A percentile compares a stretch with the other conserved stretches of the same genome.
phyloP scores from a whole-genome alignment of 768 basidiomycete genomes.

The Boletus pseudo-olivaceus region DNA sequence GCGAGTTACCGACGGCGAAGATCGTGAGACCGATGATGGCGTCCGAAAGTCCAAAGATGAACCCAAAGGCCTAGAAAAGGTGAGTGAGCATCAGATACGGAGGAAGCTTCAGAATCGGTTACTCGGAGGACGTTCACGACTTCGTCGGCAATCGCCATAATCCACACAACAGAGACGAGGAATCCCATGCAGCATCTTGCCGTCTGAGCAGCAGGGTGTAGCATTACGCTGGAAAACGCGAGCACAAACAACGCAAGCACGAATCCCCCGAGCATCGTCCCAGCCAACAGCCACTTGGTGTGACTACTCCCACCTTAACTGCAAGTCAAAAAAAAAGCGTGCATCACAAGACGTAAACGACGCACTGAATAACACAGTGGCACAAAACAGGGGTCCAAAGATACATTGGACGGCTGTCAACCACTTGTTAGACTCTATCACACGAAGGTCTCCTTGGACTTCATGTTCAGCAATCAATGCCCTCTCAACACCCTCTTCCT shows the following conservation, averaged over 20 bases:
- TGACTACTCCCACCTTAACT: constrained; percentile 35
- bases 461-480: constrained; percentile 72
- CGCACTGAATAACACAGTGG: constrained; percentile 74
- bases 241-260: constrained; percentile 53
- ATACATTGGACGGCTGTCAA: constrained; percentile 81
- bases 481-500: constrained; percentile 71
- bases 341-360: constrained; percentile 12
- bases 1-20: constrained; percentile 94
- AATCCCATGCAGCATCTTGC: constrained; percentile 89
- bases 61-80: constrained; percentile 74
- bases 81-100: not conserved
- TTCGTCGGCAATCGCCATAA: constrained; percentile 97
- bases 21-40: constrained; percentile 96
- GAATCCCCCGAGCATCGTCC: constrained; percentile 52
- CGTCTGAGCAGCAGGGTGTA: constrained; percentile 55
- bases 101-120: constrained; percentile 8
- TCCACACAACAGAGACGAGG: constrained; percentile 89
- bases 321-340: not conserved
- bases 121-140: constrained; percentile 90
- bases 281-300: constrained; percentile 51
- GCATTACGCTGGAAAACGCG: constrained; percentile 57
- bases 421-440: constrained; percentile 72
- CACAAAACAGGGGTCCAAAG: constrained; percentile 77
- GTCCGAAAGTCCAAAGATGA: constrained; percentile 93
- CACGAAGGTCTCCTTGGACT: constrained; percentile 65